Base-by-base conservation (phyloP, 2,329 filamentous ascomycete genomes). In the Fusarium pseudoanthophilum region DNA sequence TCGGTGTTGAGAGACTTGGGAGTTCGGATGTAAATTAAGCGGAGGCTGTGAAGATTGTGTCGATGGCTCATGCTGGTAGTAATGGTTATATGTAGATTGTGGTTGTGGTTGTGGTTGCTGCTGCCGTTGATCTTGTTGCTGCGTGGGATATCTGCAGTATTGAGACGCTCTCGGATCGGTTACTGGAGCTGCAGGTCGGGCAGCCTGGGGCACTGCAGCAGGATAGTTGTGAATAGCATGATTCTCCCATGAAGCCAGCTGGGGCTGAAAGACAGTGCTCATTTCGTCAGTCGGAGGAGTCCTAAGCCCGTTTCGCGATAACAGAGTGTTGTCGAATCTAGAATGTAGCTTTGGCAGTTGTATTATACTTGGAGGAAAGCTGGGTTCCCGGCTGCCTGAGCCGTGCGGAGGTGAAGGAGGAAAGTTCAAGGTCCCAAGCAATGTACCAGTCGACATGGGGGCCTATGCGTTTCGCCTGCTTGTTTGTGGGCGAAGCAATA, bases 231-330 rank as follows among this genome's bases (percentile, higher is more conserved):
- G 81, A 43, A 86, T 77, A 43, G 82, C 81, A 82, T 87, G 84
- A 71, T 78, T 81, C 45, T 86, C 84, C 79, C 87, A 88, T 59
- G 83, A 82, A 67, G 84, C 82, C 75, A 86, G 82, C 61, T 84
- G 80, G 18, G 84, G 81, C 57, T 87, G 85, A 73, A 88, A 89
- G n/a, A 85, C 82, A 69, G 86, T 82, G 74, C 84, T 87, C 88
- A 89, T 86, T 67, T 84, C 82, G 82, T 88, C 87, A 73, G 82
- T 79, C 45, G 86, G 87, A 58, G 87, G 87, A 67, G 86, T 88
- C 77, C 81, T 83, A 75, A 88, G 83, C 69, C 87, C 86, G 78
- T 79, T 78, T 64, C 75, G 78, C 59, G 71, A 60, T 45, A 59
- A 64, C 42, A 61, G 58, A 55, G 72, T 63, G 60, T 71, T 63